Percentiles rank a stretch among this genome's conserved stretches.
Evolutionary conservation across 305 asterid genomes (phyloP).

Genomic region (Rubia tinctorum): DNA sequence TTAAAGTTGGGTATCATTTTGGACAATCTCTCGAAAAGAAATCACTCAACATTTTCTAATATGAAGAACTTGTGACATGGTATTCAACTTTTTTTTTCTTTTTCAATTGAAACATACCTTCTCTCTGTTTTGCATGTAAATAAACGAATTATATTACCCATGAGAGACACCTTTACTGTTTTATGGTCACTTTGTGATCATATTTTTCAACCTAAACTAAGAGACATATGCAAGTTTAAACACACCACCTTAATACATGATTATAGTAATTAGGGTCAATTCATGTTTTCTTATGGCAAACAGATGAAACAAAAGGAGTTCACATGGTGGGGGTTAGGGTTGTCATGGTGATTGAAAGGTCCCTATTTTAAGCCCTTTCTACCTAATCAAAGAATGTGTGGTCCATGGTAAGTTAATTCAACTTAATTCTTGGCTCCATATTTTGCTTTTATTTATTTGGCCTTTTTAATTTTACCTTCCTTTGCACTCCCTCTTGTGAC

Average conservation of each 20-base stretch:
- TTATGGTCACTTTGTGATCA: too few species aligned
- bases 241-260: neutral
- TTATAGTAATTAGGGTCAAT: too few species aligned
- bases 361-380: constrained; percentile 28
- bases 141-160: too few species aligned
- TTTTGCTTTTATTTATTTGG: neutral
- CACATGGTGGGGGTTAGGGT: constrained; percentile 38
- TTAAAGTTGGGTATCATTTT: too few species aligned
- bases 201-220: too few species aligned
- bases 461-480: neutral
- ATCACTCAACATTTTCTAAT: too few species aligned
- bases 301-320: constrained; percentile 23
- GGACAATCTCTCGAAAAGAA: too few species aligned
- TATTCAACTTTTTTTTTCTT: too few species aligned
- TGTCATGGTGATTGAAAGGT: constrained; percentile 28
- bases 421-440: constrained; percentile 2
- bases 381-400: constrained; percentile 27
- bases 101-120: too few species aligned
- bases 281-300: constrained; percentile 5
- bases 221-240: neutral
- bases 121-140: too few species aligned
- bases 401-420: constrained; percentile 26
- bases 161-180: too few species aligned
- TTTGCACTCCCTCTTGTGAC: constrained; percentile 11
- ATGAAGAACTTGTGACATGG: too few species aligned